Conservation (phyloP, 495 filamentous ascomycete species). For the Pyrenula massariospora region DNA sequence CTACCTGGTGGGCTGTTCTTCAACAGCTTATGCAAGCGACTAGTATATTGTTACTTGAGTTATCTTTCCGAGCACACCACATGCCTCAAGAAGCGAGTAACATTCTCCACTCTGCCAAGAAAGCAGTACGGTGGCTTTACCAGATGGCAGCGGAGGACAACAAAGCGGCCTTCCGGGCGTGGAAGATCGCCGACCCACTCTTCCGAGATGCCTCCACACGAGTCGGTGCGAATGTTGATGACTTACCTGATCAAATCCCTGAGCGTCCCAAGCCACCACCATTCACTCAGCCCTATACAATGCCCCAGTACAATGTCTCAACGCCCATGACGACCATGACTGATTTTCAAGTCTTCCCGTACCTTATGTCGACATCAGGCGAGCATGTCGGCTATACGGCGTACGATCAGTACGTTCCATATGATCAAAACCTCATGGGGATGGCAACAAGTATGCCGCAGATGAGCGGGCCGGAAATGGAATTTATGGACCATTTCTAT, state of each 20-base stretch:
- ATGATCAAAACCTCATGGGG: not conserved
- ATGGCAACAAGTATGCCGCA: not conserved
- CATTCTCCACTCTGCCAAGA: slow-evolving; percentile 38
- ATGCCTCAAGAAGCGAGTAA: slow-evolving; percentile 36
- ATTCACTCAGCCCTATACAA: not conserved
- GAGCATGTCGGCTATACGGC: not conserved
- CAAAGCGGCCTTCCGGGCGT: slow-evolving; percentile 43
- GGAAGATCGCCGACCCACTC: slow-evolving; percentile 39
- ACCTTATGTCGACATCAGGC: not conserved
- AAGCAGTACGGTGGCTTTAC: slow-evolving; percentile 41
- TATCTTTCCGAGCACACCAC: slow-evolving; percentile 44
- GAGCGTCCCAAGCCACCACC: not conserved
- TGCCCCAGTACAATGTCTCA: not conserved
- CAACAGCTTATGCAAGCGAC: slow-evolving; percentile 56
- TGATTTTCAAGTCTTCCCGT: not conserved
- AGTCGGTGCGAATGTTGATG: slow-evolving; percentile 6
- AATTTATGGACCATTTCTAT: not conserved
- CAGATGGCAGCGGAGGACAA: slow-evolving; percentile 37
- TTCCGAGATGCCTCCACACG: slow-evolving; percentile 23
- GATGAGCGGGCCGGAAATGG: not conserved
- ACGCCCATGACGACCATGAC: not conserved
- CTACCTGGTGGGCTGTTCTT: slow-evolving; percentile 55
- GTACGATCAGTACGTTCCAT: not conserved
- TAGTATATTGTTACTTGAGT: slow-evolving; percentile 49
- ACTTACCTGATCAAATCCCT: not conserved